Evolutionary conservation across 73 alveolate species (phyloP), one percentile per base, ranked within the genome.

Genomic region (Breviolum minutum): DNA sequence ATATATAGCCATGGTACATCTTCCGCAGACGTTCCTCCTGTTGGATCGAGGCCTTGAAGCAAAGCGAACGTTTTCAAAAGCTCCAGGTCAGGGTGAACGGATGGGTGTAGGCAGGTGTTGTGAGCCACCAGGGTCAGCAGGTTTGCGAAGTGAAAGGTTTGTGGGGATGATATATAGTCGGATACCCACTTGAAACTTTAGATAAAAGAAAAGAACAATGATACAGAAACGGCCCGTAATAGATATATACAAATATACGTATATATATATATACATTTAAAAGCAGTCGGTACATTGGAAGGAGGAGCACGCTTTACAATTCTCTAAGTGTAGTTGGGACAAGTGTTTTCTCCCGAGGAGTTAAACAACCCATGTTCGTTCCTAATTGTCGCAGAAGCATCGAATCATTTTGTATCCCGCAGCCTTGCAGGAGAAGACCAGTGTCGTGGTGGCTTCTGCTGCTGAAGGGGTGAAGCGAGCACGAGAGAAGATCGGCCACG

Each of bases 401-500:
- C 54, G 3, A 40, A 8, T 71, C 81, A 71, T 71, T 3, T 40
- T 40, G 81, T 1, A 17, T 20, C 32, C 19, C 26, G 48, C 19
- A 8, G 64, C 20, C 26, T 3, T 11, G 66, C 62, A 92, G 98
- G 98, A 92, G 81, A 73, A 68, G 66, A 92, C 98, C 61, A 92
- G 98, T 62, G 90, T 74, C 27, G 98, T 92, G 60, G 90, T 92
- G 20, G 91, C 90, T 8, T 92, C 98, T 8, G 98, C 98, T 12
- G 98, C 98, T 26, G 98, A 92, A 61, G 90, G 98, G 7, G 98
- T 92, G 29, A 92, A 92, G 80, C 89, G 98, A 13, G 98, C 98
- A 7, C 98, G 98, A 14, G 98, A 92, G 54, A 92, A 92, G 98
- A 92, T 92, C n/a, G 98, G 98, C 94, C 76, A 26, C 27, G 66